phyloP scores from a whole-genome alignment of 345 rosid genomes.

The Barbarea vulgaris region DNA sequence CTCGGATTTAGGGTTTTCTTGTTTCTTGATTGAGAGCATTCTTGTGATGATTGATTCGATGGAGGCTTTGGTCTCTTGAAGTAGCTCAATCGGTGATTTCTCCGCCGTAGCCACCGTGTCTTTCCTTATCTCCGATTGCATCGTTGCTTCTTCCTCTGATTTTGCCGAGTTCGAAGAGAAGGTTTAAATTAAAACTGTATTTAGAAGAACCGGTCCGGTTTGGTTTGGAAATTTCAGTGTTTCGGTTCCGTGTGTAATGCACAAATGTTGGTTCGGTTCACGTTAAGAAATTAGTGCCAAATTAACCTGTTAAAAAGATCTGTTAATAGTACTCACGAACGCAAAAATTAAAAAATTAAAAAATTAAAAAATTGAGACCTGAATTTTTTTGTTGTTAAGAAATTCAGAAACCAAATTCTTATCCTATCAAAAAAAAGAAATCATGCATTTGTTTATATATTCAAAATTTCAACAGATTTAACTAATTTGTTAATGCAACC shows the following conservation, averaged over 20 bases:
- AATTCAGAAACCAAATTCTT: too few relatives aligned
- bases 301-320: too few relatives aligned
- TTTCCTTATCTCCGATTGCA: constrained; percentile 24
- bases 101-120: constrained; percentile 40
- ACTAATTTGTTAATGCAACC: too few relatives aligned
- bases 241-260: background rate
- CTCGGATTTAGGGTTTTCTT: constrained; percentile 60
- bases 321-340: too few relatives aligned
- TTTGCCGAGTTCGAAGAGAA: background rate
- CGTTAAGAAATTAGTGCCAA: too few relatives aligned
- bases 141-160: constrained; percentile 37
- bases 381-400: too few relatives aligned
- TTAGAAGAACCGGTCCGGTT: background rate
- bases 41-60: constrained; percentile 63
- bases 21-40: constrained; percentile 62
- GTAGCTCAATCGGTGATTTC: constrained; percentile 59
- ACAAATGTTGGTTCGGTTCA: too few relatives aligned
- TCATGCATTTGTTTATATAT: too few relatives aligned
- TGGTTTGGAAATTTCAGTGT: background rate
- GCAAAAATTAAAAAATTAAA: too few relatives aligned
- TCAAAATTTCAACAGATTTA: too few relatives aligned
- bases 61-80: constrained; percentile 66
- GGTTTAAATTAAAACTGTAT: background rate
- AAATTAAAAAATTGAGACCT: too few relatives aligned
- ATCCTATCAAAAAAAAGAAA: too few relatives aligned